Conservation (phyloP, 257 asterid species). For the Ballota nigra region DNA sequence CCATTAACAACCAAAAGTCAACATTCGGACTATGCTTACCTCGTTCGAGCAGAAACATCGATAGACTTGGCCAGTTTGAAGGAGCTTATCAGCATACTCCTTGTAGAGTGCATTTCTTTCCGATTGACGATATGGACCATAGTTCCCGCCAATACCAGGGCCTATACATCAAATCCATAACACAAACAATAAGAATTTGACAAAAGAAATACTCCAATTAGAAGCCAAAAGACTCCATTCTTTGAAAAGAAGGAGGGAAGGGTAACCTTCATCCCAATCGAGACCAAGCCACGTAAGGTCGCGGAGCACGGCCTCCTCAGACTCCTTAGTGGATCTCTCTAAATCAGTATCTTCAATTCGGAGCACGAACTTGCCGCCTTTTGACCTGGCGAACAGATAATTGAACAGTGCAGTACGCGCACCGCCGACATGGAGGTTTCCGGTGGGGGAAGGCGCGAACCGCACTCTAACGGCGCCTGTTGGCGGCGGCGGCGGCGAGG, state of each 20-base stretch:
- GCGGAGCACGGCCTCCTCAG: constrained; percentile 84
- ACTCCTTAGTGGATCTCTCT: constrained; percentile 93
- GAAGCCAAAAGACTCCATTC: constrained; percentile 1
- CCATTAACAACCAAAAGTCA: constrained; percentile 2
- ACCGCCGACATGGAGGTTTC: constrained; percentile 97
- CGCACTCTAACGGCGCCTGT: constrained; percentile 67
- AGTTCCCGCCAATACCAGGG: constrained; percentile 79
- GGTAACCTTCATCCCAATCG: constrained; percentile 86
- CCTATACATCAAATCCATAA: constrained; percentile 44
- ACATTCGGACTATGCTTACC: constrained; percentile 35
- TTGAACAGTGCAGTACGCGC: constrained; percentile 97
- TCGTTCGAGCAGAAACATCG: constrained; percentile 91
- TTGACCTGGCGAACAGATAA: constrained; percentile 85
- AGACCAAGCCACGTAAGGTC: constrained; percentile 98
- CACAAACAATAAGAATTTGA: not conserved
- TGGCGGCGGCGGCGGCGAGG: constrained; percentile 25
- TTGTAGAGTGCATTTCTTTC: constrained; percentile 90
- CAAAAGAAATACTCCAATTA: not conserved
- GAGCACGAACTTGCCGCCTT: constrained; percentile 82
- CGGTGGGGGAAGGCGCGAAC: constrained; percentile 98
- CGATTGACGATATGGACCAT: constrained; percentile 93
- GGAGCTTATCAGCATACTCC: constrained; percentile 73
- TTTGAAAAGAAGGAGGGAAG: not conserved
- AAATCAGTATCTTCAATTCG: constrained; percentile 95
- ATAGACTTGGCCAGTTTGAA: constrained; percentile 77